A percentile compares a stretch with the other conserved stretches of the same genome.
Evolutionary conservation across 768 basidiomycete species (phyloP).

Genomic region (Boletus coccyginus): DNA sequence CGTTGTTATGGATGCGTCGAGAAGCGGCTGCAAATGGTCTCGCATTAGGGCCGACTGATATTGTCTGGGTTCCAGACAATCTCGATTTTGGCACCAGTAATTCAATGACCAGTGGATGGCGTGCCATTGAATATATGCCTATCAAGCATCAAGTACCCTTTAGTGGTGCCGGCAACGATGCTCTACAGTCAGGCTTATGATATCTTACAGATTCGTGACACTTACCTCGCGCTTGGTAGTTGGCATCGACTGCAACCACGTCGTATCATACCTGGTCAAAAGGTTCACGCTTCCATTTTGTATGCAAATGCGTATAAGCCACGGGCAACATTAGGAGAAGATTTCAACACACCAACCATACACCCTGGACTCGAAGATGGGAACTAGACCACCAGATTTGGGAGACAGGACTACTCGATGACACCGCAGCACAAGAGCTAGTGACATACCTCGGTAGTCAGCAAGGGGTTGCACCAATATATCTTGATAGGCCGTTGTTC

Average conservation of each 20-base stretch:
- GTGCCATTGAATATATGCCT: slow-evolving; percentile 18
- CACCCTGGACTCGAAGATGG: neutral
- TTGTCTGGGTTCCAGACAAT: slow-evolving; percentile 29
- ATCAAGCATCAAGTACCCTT: slow-evolving; percentile 24
- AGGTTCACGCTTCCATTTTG: slow-evolving; percentile 25
- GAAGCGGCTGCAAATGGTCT: slow-evolving; percentile 30
- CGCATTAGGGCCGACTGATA: slow-evolving; percentile 22
- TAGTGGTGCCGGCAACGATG: slow-evolving; percentile 19
- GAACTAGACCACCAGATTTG: slow-evolving; percentile 12
- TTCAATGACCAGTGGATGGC: slow-evolving; percentile 20
- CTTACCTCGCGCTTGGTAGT: slow-evolving; percentile 6
- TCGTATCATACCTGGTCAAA: slow-evolving; percentile 28
- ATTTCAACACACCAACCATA: slow-evolving; percentile 21
- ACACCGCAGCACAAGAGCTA: slow-evolving; percentile 13
- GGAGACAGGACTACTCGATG: slow-evolving; percentile 23
- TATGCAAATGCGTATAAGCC: slow-evolving; percentile 21
- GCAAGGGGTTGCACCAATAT: slow-evolving; percentile 18
- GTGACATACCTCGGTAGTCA: slow-evolving; percentile 7
- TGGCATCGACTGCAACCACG: slow-evolving; percentile 19
- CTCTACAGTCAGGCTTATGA: slow-evolving; percentile 12
- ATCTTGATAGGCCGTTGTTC: slow-evolving; percentile 19
- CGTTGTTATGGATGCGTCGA: slow-evolving; percentile 34
- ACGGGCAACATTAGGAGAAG: slow-evolving; percentile 17
- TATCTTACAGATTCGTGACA: neutral
- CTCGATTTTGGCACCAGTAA: slow-evolving; percentile 21